Percentiles rank a stretch among this genome's conserved stretches.
These are phyloP conservation scores for Colletotrichum sp. DNA, from an alignment of 2,329 filamentous ascomycete genomes.

Conservation along the genomic window DNA sequence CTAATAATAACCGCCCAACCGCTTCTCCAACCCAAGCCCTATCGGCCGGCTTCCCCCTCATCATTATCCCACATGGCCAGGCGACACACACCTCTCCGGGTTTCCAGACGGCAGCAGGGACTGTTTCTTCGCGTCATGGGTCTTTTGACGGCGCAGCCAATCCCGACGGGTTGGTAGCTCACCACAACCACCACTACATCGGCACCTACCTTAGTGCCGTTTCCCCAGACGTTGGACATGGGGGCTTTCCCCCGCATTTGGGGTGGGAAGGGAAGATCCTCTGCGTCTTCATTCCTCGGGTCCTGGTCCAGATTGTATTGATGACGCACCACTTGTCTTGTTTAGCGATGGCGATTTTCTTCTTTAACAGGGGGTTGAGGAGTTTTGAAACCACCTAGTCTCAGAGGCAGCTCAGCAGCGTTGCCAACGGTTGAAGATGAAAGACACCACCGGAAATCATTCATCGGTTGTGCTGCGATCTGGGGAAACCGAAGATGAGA, in stretches of 20 bases:
- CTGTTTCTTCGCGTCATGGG: not conserved
- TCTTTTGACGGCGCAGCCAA: not conserved
- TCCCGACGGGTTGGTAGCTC: not conserved
- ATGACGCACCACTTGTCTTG: not conserved
- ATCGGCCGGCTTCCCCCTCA: not conserved
- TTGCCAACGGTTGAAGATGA: not conserved
- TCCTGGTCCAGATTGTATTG: not conserved
- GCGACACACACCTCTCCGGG: not conserved
- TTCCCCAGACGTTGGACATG: not conserved
- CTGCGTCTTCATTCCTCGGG: not conserved
- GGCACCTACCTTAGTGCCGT: not conserved
- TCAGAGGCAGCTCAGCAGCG: too few species aligned
- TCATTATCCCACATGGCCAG: slow-evolving; percentile 12
- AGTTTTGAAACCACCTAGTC: too few species aligned
- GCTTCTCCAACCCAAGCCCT: not conserved
- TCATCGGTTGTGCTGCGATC: not conserved
- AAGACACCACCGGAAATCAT: not conserved
- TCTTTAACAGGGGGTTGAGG: not conserved
- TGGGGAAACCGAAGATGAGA: not conserved
- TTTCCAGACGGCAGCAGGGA: not conserved
- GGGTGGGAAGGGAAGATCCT: not conserved
- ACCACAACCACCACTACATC: not conserved
- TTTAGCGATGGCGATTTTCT: not conserved
- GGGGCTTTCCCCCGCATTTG: not conserved
- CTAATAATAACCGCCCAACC: not conserved